These are phyloP conservation scores for Dryadomyces quercivorus DNA, from an alignment of 2,329 filamentous ascomycete genomes.

Conservation along the genomic window DNA sequence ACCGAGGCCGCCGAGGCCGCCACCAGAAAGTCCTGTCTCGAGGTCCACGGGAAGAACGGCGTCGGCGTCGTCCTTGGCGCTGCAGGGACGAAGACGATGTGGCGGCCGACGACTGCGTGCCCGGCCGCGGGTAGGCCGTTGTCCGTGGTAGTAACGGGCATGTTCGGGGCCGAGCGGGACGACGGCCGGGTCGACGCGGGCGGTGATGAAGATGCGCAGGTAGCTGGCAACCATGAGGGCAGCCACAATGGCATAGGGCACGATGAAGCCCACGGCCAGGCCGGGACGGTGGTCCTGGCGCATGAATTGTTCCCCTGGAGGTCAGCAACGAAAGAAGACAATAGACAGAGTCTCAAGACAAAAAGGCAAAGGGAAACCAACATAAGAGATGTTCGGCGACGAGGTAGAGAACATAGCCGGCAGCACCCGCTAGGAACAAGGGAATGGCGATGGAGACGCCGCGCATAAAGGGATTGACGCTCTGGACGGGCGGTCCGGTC, in stretches of 20 bases:
- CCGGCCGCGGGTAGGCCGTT: neutral
- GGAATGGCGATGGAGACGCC: conserved; percentile 42
- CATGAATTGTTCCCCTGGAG: conserved; percentile 60
- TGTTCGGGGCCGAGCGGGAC: conserved; percentile 47
- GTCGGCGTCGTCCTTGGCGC: neutral
- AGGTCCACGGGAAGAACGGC: conserved; percentile 12
- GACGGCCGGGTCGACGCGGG: conserved; percentile 61
- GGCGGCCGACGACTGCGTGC: conserved; percentile 6
- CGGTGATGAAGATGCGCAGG: conserved; percentile 54
- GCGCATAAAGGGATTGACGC: conserved; percentile 8
- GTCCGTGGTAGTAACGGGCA: conserved; percentile 12
- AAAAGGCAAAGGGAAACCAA: conserved; percentile 27
- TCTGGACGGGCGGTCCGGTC: conserved; percentile 5
- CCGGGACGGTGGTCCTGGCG: conserved; percentile 31
- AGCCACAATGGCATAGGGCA: conserved; percentile 62
- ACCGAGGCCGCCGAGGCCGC: neutral
- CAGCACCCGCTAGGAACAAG: conserved; percentile 49
- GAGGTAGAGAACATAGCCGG: conserved; percentile 61
- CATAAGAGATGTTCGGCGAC: conserved; percentile 55
- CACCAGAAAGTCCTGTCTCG: conserved; percentile 9
- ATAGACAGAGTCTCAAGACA: neutral
- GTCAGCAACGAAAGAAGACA: neutral
- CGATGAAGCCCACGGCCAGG: conserved; percentile 50
- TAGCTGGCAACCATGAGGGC: conserved; percentile 56
- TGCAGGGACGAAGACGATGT: neutral